phyloP scores from a whole-genome alignment of 192 early-diverging fungal genomes.

The Podila epicladia region DNA sequence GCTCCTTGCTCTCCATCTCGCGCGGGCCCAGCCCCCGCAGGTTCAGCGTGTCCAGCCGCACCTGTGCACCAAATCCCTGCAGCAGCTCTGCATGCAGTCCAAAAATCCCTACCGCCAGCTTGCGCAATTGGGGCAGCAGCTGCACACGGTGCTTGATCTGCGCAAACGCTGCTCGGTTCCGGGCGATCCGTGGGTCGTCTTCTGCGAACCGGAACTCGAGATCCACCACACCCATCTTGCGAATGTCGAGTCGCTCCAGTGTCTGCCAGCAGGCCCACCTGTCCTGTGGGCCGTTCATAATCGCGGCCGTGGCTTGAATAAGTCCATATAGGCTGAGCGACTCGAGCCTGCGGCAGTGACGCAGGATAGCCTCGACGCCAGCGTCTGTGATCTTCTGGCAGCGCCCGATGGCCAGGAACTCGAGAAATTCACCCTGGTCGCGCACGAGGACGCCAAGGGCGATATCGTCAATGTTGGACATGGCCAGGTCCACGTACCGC shows the following conservation, averaged over 20 bases:
- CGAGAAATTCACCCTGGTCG: not conserved
- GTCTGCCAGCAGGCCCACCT: conserved; percentile 8
- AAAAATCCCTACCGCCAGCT: not conserved
- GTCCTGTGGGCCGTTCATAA: conserved; percentile 8
- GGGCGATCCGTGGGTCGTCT: not conserved
- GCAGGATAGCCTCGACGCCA: not conserved
- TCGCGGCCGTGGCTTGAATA: not conserved
- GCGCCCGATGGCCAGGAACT: not conserved
- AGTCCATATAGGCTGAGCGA: not conserved
- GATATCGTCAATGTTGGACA: not conserved
- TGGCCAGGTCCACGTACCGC: not conserved
- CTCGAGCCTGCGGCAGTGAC: not conserved
- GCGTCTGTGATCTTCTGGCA: not conserved
- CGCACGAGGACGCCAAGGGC: not conserved
- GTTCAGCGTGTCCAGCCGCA: not conserved
- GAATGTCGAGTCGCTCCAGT: not conserved
- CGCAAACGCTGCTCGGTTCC: not conserved
- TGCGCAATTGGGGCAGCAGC: not conserved
- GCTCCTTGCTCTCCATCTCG: not conserved
- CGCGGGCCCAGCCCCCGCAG: not conserved
- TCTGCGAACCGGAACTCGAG: not conserved
- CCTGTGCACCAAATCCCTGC: not conserved
- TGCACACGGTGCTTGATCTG: not conserved
- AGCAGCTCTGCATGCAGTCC: conserved; percentile 3
- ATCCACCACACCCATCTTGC: not conserved